phyloP scores from a whole-genome alignment of 2,329 filamentous ascomycete species.

The Aspergillus sp. region DNA sequence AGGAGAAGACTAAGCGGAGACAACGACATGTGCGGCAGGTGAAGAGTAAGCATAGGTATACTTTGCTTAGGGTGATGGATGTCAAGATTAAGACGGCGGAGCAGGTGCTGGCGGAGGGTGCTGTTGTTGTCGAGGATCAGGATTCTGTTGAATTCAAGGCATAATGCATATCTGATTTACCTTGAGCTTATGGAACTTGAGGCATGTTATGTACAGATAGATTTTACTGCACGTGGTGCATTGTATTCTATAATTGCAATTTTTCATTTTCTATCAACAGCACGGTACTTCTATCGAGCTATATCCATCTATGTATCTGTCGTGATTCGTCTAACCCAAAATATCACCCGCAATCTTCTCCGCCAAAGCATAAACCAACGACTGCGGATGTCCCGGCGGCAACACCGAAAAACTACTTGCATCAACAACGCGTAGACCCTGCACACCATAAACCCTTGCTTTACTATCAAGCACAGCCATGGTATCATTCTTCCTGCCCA shows the following conservation, averaged over 20 bases:
- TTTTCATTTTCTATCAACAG: background rate
- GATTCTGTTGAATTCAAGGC: slow-evolving; percentile 18
- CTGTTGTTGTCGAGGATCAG: slow-evolving; percentile 29
- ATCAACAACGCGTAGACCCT: slow-evolving; percentile 29
- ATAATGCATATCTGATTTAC: slow-evolving; percentile 13
- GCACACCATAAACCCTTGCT: slow-evolving; percentile 26
- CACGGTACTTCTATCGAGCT: background rate
- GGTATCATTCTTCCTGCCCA: slow-evolving; percentile 27
- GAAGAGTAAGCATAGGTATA: slow-evolving; percentile 87
- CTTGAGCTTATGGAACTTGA: slow-evolving; percentile 7
- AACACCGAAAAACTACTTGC: slow-evolving; percentile 28
- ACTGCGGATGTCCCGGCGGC: slow-evolving; percentile 34
- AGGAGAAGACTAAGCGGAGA: slow-evolving; percentile 78
- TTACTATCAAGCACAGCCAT: slow-evolving; percentile 31
- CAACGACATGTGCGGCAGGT: slow-evolving; percentile 65
- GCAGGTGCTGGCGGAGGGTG: slow-evolving; percentile 45
- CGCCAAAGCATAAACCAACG: slow-evolving; percentile 32
- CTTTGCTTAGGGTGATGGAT: slow-evolving; percentile 78
- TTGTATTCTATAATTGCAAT: slow-evolving; percentile 25
- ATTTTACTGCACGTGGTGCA: slow-evolving; percentile 22
- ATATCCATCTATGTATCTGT: no score
- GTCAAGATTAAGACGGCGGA: slow-evolving; percentile 61
- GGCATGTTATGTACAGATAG: slow-evolving; percentile 30
- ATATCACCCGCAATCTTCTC: slow-evolving; percentile 33
- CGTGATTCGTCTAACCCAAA: background rate